Evolutionary conservation across 495 filamentous ascomycete species (phyloP).

Genomic region (Penicillium canescens): DNA sequence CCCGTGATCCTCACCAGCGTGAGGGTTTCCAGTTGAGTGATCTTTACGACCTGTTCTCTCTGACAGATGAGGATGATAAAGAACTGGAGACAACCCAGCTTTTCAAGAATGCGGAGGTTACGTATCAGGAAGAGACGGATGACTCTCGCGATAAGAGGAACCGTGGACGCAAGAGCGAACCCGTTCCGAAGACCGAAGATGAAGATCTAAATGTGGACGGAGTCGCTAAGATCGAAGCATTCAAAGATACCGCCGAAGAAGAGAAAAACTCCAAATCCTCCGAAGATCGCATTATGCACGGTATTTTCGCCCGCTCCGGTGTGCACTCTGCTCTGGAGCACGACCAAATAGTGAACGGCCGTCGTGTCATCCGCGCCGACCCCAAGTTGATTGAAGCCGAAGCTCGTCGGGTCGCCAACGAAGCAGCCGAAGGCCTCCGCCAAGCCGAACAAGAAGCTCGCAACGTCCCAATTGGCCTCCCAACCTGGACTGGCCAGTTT

Average conservation of each 20-base stretch:
- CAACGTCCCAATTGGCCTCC: conserved; percentile 73
- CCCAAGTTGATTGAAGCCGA: conserved; percentile 75
- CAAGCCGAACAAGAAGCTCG: conserved; percentile 71
- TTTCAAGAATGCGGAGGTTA: conserved; percentile 80
- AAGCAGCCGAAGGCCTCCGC: conserved; percentile 72
- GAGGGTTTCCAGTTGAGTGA: conserved; percentile 83
- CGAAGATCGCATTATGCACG: conserved; percentile 74
- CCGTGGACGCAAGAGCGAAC: conserved; percentile 18
- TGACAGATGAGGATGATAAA: conserved; percentile 66
- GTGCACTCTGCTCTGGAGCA: conserved; percentile 87
- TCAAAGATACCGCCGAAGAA: conserved; percentile 44
- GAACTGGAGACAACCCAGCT: conserved; percentile 80
- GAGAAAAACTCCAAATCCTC: conserved; percentile 40
- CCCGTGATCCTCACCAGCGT: conserved; percentile 87
- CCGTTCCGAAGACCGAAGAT: conserved; percentile 5
- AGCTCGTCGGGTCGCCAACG: conserved; percentile 73
- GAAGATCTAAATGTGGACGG: conserved; percentile 54
- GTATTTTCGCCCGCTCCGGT: conserved; percentile 80
- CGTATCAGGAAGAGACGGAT: conserved; percentile 45
- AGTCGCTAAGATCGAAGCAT: conserved; percentile 59
- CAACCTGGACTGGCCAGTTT: conserved; percentile 89
- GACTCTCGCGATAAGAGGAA: conserved; percentile 6
- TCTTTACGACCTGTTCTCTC: conserved; percentile 85
- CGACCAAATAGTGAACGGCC: conserved; percentile 78
- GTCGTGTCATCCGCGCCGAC: conserved; percentile 63